phyloP scores from a whole-genome alignment of 208 protist species.

The Trypanosoma platydactyli region DNA sequence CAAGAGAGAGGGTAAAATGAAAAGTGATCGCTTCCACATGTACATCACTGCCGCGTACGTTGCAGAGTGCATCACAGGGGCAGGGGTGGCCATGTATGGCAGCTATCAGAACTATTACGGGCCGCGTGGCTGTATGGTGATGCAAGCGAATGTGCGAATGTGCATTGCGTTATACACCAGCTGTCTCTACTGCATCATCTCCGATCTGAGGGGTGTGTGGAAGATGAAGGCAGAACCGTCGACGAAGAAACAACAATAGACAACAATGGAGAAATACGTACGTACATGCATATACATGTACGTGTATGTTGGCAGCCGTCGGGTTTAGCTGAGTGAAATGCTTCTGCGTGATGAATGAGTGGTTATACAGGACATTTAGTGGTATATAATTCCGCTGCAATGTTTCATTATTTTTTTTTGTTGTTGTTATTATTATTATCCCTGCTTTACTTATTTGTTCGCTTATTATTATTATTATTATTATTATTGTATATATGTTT shows the following conservation, averaged over 20 bases:
- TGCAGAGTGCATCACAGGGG: slow-evolving; percentile 36
- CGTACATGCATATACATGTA: too few relatives aligned
- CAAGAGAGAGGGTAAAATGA: slow-evolving; percentile 2
- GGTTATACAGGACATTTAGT: too few relatives aligned
- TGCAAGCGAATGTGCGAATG: slow-evolving; percentile 52
- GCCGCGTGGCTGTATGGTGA: slow-evolving; percentile 36
- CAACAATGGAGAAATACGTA: neutral
- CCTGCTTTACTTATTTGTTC: slow-evolving; percentile 8
- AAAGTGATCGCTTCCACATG: slow-evolving; percentile 16
- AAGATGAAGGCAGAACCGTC: neutral
- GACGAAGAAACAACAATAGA: slow-evolving; percentile 38
- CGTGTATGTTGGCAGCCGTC: too few relatives aligned
- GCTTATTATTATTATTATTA: slow-evolving; percentile 5
- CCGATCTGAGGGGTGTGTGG: slow-evolving; percentile 5
- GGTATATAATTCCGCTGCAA: neutral
- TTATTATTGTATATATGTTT: slow-evolving; percentile 2
- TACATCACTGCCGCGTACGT: slow-evolving; percentile 6
- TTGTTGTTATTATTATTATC: slow-evolving; percentile 9
- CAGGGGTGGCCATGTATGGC: slow-evolving; percentile 38
- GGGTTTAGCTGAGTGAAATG: too few relatives aligned
- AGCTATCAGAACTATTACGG: slow-evolving; percentile 46
- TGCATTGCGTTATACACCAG: slow-evolving; percentile 28
- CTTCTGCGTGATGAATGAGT: too few relatives aligned
- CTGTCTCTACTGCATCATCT: slow-evolving; percentile 28
- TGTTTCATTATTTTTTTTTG: neutral